Base-by-base conservation (phyloP, 1,139 yeast genomes). In the Blastobotrys elegans region DNA sequence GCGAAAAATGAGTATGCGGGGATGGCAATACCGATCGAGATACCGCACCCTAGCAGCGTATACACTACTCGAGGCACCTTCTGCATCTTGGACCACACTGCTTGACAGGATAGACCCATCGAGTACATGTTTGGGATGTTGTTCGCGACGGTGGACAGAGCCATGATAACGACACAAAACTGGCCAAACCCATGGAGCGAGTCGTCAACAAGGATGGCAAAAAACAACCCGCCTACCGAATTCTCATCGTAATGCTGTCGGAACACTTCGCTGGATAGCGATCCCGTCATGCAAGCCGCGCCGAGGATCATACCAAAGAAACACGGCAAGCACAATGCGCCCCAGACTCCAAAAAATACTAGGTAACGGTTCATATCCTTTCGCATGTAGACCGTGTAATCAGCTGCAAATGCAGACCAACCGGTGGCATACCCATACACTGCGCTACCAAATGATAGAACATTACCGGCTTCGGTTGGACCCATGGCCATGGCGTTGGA, bases 101-200 rank as follows among this genome's bases (percentile, higher is more conserved):
- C 80, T 71, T 88, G 96, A 21, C 89, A 88, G 55, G 90, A 81
- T 57, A 89, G 73, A 27, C 87, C 90, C 61, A 87, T 78, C 17
- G 96, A 86, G 73, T 89, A 89, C 83, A 88, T 82, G 73, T 88
- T 89, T 63, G 96, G 96, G 64, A 88, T 77, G 70, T 88, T 88
- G 75, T 88, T 88, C 57, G 96, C 85, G 50, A 89, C 80, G 42
- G 95, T 86, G 31, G 95, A 85, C 56, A 89, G 69, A 14, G 95
- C 87, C 54, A 89, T 71, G 17, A 89, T 47, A 34, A 89, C 96
- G 70, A 90, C 80, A 69, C 90, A 83, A 73, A 89, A 88, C 66
- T 87, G 81, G 52, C 97, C 97, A 56, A 89, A 89, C 7, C 89
- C 90, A 66, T 84, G 89, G 53, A 89, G 75, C 13, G 95, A 83